Base-by-base conservation (phyloP, 805 yeast species). In the Metschnikowia hibisci region DNA sequence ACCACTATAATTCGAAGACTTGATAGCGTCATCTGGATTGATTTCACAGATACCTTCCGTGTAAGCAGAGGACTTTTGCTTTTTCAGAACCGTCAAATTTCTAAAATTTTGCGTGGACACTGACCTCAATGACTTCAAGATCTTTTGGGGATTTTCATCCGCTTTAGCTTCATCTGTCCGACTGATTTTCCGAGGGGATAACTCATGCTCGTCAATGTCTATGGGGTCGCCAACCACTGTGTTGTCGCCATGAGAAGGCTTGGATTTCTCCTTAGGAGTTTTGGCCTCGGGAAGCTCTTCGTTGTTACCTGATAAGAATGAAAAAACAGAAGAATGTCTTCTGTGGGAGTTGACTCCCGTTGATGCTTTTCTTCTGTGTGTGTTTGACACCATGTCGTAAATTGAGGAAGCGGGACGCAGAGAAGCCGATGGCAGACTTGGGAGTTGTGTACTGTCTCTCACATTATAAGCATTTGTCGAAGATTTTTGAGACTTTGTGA, bases 41-140 rank as follows among this genome's bases (percentile, higher is more conserved):
- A 87, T 74, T 14, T 66, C 72, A 53, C 88, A 74, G 33, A 93
- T 85, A 6, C 99, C 99, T 65, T 93, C 99, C 57, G 78, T 80
- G 59, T 85, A 85, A 0, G 93, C 93, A 0, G 87, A 78, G 0
- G 95, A 85, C 44, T 80, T 78, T 63, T 74, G 77, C 56, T 85
- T 85, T 48, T 71, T 74, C 36, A 61, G 55, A 2, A 75, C 67
- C 1, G 74, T 69, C 28, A 76, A 60, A 35, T 60, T 69, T 43
- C 71, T 64, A 48, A 76, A 63, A 33, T 78, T 73, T 41, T 77
- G 75, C 3, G 82, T 69, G 9, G 82, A 73, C 6, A 79, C 71
- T 4, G 79, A 69, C 43, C 82, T 76, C 47, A 77, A 62, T 4
- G 75, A 68, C 56, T 79, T 81, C 35, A 76, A 60, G 42, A 77